Evolutionary conservation across 2,329 filamentous ascomycete species (phyloP).

Genomic region (Scytalidium lignicola): DNA sequence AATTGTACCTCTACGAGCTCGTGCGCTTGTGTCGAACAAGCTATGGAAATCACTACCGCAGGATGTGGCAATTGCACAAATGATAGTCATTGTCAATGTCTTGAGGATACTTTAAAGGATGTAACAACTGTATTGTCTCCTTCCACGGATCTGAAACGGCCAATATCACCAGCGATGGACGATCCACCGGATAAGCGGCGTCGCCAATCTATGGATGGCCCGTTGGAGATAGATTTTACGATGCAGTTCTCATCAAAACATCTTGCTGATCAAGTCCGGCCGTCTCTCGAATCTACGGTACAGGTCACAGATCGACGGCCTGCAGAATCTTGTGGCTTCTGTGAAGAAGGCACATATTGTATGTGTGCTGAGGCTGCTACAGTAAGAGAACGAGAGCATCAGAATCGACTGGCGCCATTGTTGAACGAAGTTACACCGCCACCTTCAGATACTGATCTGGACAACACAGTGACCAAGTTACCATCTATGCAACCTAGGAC

Average conservation of each 20-base stretch:
- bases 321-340: constrained; percentile 75
- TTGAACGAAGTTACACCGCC: constrained; percentile 46
- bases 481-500: constrained; percentile 36
- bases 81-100: constrained; percentile 57
- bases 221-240: constrained; percentile 71
- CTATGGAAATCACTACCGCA: constrained; percentile 45
- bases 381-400: constrained; percentile 24
- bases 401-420: constrained; percentile 35
- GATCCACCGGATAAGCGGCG: constrained; percentile 47
- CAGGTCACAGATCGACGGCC: constrained; percentile 31
- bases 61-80: constrained; percentile 64
- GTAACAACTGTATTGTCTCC: constrained; percentile 2
- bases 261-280: constrained; percentile 9
- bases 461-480: constrained; percentile 55
- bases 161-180: constrained; percentile 21
- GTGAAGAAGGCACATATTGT: constrained; percentile 75
- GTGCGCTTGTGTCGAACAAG: constrained; percentile 57
- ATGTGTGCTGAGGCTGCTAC: constrained; percentile 64
- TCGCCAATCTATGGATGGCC: constrained; percentile 40
- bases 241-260: constrained; percentile 50
- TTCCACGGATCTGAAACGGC: constrained; percentile 24
- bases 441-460: constrained; percentile 48
- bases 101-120: constrained; percentile 36
- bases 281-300: constrained; percentile 16
- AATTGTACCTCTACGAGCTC: constrained; percentile 47